phyloP scores from a whole-genome alignment of 2,329 filamentous ascomycete genomes.

The Neonectria hederae region DNA sequence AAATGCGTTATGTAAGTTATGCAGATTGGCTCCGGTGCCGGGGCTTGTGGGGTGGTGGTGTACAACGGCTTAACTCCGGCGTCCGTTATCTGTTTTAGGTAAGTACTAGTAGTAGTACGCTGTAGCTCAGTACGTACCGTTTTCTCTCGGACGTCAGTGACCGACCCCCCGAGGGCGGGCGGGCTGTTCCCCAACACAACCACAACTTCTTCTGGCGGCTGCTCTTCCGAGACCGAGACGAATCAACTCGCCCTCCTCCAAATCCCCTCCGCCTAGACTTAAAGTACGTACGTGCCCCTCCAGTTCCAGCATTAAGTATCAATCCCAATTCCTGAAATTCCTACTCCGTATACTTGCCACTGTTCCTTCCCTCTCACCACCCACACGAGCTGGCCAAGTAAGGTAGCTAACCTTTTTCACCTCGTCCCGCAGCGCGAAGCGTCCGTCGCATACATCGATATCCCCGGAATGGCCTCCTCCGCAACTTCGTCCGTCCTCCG shows the following conservation, averaged over 20 bases:
- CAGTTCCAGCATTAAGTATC: neutral
- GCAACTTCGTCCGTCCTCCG: conserved; percentile 61
- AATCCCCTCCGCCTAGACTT: neutral
- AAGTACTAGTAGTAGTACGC: too few relatives aligned
- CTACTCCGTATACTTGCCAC: too few relatives aligned
- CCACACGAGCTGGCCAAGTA: neutral
- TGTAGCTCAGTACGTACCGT: conserved; percentile 3
- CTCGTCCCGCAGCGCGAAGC: neutral
- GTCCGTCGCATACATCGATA: neutral
- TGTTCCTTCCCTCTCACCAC: neutral
- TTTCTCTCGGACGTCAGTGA: conserved; percentile 12
- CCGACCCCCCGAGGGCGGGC: conserved; percentile 11
- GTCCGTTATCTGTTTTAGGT: conserved; percentile 22
- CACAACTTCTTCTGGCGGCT: conserved; percentile 7
- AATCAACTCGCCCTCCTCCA: neutral
- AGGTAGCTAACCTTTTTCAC: too few relatives aligned
- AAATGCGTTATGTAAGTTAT: conserved; percentile 30
- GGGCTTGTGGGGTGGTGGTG: conserved; percentile 16
- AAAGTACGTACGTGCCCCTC: neutral
- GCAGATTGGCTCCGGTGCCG: conserved; percentile 30
- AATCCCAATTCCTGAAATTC: neutral
- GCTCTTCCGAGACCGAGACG: neutral
- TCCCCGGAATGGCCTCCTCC: conserved; percentile 43
- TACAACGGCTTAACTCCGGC: conserved; percentile 36
- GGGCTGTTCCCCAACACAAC: conserved; percentile 22